Percentiles rank a stretch among this genome's conserved stretches.
Conservation (phyloP, 305 asterid genomes). For the Solanum chacoense region DNA sequence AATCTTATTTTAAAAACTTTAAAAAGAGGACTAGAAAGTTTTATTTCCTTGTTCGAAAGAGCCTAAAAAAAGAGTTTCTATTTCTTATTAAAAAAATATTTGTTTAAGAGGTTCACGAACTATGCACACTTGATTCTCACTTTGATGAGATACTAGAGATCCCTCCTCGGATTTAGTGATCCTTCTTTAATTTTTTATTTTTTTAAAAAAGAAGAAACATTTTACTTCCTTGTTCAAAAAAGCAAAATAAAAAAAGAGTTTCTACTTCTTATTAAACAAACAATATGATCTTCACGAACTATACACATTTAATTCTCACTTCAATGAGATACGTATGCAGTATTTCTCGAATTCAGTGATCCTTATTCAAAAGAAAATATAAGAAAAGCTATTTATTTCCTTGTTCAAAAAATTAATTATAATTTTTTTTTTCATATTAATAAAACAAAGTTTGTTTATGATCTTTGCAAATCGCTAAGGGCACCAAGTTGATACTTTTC, state of each 20-base stretch:
- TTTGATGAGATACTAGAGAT: not conserved
- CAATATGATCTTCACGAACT: not conserved
- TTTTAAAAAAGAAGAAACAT: too few relatives aligned
- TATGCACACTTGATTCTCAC: not conserved
- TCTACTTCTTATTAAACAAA: not conserved
- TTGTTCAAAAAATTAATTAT: not conserved
- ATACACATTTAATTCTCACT: not conserved
- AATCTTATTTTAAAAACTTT: not conserved
- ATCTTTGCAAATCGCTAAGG: not conserved
- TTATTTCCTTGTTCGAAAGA: not conserved
- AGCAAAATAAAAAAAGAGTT: not conserved
- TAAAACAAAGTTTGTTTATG: not conserved
- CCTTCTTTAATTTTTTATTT: not conserved
- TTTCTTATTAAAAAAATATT: not conserved
- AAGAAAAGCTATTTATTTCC: too few relatives aligned
- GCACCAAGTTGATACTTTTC: not conserved
- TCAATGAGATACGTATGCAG: too few relatives aligned
- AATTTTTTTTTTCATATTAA: not conserved
- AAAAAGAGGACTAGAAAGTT: not conserved
- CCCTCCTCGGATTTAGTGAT: not conserved
- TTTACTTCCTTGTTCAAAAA: not conserved
- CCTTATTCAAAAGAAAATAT: too few relatives aligned
- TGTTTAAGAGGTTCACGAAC: not conserved
- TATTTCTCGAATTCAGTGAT: too few relatives aligned
- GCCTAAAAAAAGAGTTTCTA: not conserved